Evolutionary conservation across 306 rosid species (phyloP).

Genomic region (Castanospermum australe): DNA sequence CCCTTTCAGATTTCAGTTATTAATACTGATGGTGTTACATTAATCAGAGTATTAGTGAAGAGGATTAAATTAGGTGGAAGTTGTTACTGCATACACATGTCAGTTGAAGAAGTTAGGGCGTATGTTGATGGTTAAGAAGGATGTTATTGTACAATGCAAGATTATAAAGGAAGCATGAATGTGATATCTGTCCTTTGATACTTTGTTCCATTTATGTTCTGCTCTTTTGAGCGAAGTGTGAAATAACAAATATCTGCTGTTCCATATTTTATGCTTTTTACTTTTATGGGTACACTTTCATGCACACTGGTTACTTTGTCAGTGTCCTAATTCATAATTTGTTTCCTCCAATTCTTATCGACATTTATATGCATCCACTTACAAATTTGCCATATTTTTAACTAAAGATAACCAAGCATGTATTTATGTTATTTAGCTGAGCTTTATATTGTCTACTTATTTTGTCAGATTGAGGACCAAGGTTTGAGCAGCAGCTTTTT

Average conservation of each 20-base stretch:
- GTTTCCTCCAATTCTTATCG: not conserved
- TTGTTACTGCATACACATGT: not conserved
- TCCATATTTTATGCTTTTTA: not conserved
- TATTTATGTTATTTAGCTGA: constrained; percentile 7
- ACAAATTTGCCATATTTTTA: constrained; percentile 5
- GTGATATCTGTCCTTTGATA: not conserved
- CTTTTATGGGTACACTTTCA: not conserved
- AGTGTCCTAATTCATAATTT: not conserved
- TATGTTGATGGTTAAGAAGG: not conserved
- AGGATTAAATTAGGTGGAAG: not conserved
- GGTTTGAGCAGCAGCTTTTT: constrained; percentile 80
- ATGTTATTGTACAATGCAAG: not conserved
- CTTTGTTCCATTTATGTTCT: not conserved
- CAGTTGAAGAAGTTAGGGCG: constrained; percentile 2
- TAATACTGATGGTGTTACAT: not conserved
- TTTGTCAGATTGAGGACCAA: constrained; percentile 78
- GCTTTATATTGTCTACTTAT: constrained; percentile 22
- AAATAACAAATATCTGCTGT: not conserved
- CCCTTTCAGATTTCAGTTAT: not conserved
- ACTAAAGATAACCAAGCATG: not conserved
- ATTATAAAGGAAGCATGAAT: not conserved
- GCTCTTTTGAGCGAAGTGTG: not conserved
- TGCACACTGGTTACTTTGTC: not conserved
- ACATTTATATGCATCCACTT: not conserved
- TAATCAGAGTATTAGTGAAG: not conserved